A percentile compares a stretch with the other conserved stretches of the same genome.
Conservation (phyloP, 2,329 filamentous ascomycete species). For the Sporothrix humicola region DNA sequence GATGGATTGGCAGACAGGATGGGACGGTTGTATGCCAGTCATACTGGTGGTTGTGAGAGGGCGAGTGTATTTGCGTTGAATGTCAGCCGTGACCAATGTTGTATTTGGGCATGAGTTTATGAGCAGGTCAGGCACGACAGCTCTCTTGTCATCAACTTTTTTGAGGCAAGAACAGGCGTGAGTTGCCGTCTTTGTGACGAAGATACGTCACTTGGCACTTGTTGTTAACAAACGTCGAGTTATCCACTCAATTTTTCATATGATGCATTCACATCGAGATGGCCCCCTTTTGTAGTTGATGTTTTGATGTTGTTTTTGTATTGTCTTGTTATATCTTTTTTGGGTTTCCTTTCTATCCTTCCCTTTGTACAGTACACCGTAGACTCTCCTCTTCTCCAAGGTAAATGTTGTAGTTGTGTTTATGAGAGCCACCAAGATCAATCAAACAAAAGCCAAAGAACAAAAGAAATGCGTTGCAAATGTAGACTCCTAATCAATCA, state of each 20-base stretch:
- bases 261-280: too few species aligned
- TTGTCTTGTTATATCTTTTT: conserved; percentile 16
- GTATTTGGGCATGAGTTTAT: neutral
- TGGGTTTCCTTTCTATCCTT: neutral
- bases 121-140: neutral
- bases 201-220: too few species aligned
- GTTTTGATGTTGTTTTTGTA: conserved; percentile 17
- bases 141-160: too few species aligned
- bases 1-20: neutral
- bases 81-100: neutral
- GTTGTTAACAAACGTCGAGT: too few species aligned
- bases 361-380: conserved; percentile 18
- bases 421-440: neutral
- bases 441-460: neutral
- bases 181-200: too few species aligned
- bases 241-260: too few species aligned
- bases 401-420: neutral
- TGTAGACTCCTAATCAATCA: neutral
- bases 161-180: too few species aligned
- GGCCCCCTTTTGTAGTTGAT: too few species aligned
- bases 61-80: neutral
- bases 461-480: conserved; percentile 12
- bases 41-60: neutral
- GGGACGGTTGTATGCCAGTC: neutral
- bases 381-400: neutral